Evolutionary conservation across 768 basidiomycete genomes (phyloP).

Genomic region (Tulasnella sp.): DNA sequence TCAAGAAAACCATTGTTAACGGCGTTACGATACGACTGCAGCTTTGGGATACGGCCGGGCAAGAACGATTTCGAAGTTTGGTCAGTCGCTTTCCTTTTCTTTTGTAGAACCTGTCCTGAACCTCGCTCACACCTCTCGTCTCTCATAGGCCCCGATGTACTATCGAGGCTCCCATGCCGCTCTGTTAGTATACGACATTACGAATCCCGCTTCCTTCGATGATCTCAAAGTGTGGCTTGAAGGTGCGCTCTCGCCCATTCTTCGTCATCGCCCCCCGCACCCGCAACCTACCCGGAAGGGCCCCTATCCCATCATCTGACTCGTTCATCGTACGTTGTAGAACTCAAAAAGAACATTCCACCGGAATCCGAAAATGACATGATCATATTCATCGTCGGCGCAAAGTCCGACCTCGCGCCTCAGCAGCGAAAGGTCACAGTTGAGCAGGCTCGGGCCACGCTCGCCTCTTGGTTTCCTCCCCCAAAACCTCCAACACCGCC

Average conservation of each 20-base stretch:
- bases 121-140: not conserved
- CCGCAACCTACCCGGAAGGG: not conserved
- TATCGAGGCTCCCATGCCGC: constrained; percentile 94
- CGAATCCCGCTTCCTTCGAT: constrained; percentile 75
- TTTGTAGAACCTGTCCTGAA: not conserved
- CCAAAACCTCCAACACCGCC: constrained; percentile 56
- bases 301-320: not conserved
- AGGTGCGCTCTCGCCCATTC: constrained; percentile 36
- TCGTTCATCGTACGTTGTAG: constrained; percentile 17
- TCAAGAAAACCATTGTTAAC: constrained; percentile 79
- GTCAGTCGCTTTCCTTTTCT: constrained; percentile 31
- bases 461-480: constrained; percentile 82
- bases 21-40: constrained; percentile 77
- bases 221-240: constrained; percentile 84
- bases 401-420: constrained; percentile 39
- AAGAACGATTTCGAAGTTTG: constrained; percentile 88
- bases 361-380: constrained; percentile 42
- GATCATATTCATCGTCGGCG: constrained; percentile 89
- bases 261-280: constrained; percentile 9
- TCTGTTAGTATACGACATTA: constrained; percentile 89
- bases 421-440: constrained; percentile 26
- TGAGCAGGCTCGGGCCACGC: constrained; percentile 68
- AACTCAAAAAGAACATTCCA: constrained; percentile 24
- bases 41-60: constrained; percentile 88
- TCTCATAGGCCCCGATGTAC: constrained; percentile 81